Evolutionary conservation across 2,329 filamentous ascomycete species (phyloP), one percentile per base, ranked within the genome.

Genomic region (Hymenoscyphus occultus): DNA sequence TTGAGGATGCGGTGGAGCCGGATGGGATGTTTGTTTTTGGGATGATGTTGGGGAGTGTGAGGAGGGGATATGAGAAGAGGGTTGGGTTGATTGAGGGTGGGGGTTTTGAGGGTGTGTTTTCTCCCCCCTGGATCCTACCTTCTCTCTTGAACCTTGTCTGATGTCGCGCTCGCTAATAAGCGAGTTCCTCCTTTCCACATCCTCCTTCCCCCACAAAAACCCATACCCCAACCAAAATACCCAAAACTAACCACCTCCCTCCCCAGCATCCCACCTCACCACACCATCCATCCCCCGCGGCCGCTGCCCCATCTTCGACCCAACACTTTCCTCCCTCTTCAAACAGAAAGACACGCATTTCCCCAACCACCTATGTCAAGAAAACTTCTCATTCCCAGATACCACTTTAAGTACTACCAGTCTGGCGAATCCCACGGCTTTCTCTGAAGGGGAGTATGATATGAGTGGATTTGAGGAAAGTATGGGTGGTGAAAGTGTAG

Each of bases 301-400:
- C 6, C 69, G 68, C 60, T 73, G 71, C 56, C 71, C 71, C 0
- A 69, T 73, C 19, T 51, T 64, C 7, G 71, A 72, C 54, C 70
- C 69, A 9, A 60, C 32, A 22, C 63, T 72, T 19, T 63, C 51
- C 14, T 3, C 35, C 3, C 68, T 67, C 56, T 70, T 69, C 39
- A 60, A 40, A n/a, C 60, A 62, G 32, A 62, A 31, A 40, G 35
- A 39, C 39, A 39, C 39, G 22, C 57, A 28, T 6, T 16, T n/a
- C 6, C n/a, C 31, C n/a, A n/a, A n/a, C n/a, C n/a, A n/a, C n/a
- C n/a, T n/a, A n/a, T n/a, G n/a, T n/a, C n/a, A n/a, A n/a, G n/a
- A n/a, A n/a, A n/a, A 40, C 14, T 60, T 48, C 14, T 5, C 62
- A 22, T 65, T 62, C 6, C 40, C 63, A 5, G 62, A 60, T 28